Conservation (phyloP, 192 early-diverging fungal species). For the Spizellomyces punctatus region DNA sequence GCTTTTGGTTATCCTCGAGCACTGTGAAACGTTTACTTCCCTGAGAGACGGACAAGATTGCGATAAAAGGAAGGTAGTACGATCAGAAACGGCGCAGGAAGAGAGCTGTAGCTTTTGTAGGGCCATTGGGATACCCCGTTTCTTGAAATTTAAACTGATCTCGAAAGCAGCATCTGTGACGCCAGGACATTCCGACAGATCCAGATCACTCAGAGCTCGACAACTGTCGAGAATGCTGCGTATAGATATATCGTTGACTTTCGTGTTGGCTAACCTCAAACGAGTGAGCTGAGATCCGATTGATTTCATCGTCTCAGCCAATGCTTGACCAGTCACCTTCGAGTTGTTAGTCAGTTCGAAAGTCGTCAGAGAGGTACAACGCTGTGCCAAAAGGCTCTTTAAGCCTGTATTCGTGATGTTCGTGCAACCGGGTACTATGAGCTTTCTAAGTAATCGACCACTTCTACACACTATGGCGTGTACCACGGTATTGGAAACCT, state of each 20-base stretch:
- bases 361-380: not conserved
- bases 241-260: conserved; percentile 4
- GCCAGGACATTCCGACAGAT: not conserved
- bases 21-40: not conserved
- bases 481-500: not conserved
- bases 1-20: not conserved
- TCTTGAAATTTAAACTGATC: conserved; percentile 10
- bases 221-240: conserved; percentile 9
- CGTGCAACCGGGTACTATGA: not conserved
- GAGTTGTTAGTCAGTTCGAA: conserved; percentile 1
- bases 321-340: conserved; percentile 1
- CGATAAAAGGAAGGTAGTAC: not conserved
- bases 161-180: not conserved
- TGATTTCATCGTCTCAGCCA: not conserved
- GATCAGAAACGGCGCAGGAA: not conserved
- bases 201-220: not conserved
- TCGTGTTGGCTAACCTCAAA: not conserved
- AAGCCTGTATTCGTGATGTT: not conserved
- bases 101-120: not conserved
- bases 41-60: not conserved
- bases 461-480: not conserved
- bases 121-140: not conserved
- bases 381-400: not conserved
- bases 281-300: not conserved
- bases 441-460: not conserved